Evolutionary conservation across 768 basidiomycete species (phyloP).

Genomic region (Lepiota brunneoincarnata): DNA sequence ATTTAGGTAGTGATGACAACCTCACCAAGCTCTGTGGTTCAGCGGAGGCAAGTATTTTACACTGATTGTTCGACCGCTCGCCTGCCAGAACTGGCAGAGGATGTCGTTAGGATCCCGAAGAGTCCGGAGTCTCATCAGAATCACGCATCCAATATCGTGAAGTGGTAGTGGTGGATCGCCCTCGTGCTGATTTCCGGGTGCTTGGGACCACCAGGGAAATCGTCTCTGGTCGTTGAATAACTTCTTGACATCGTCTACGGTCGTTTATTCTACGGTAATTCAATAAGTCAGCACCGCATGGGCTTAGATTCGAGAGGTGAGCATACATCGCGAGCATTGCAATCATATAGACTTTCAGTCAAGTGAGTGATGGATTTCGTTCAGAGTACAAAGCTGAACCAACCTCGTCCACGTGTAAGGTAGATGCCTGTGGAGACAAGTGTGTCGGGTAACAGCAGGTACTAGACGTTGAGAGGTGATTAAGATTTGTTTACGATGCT

Average conservation of each 20-base stretch:
- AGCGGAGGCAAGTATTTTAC: too few relatives aligned
- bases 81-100: too few relatives aligned
- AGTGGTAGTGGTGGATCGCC: too few relatives aligned
- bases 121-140: too few relatives aligned
- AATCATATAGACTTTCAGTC: conserved; percentile 1
- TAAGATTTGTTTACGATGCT: background rate
- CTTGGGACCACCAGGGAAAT: background rate
- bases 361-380: background rate
- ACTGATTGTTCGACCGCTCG: too few relatives aligned
- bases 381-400: background rate
- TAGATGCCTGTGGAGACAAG: background rate
- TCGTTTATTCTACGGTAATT: background rate
- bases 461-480: background rate
- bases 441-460: background rate
- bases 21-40: too few relatives aligned
- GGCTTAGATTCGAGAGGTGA: background rate
- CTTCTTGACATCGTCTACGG: background rate
- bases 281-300: background rate
- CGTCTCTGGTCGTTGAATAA: conserved; percentile 1
- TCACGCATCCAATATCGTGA: too few relatives aligned
- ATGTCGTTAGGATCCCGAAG: too few relatives aligned
- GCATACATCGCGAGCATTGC: background rate
- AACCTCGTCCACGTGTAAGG: background rate
- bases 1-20: too few relatives aligned
- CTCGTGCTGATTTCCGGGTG: too few relatives aligned